phyloP scores from a whole-genome alignment of 2,329 filamentous ascomycete genomes.

The Macrophomina pseudophaseolina region DNA sequence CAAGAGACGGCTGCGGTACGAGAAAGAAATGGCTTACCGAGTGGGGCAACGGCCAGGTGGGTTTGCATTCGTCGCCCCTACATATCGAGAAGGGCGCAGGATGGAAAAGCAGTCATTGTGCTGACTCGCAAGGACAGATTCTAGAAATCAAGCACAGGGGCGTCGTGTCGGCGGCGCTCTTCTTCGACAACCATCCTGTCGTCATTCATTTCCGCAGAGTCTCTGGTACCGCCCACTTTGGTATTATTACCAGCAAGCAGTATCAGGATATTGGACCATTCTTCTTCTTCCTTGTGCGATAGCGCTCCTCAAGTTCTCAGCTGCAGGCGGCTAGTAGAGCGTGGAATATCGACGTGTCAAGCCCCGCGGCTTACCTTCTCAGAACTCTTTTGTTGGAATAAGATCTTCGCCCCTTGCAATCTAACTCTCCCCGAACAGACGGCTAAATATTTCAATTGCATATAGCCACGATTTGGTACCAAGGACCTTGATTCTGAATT shows the following conservation, averaged over 20 bases:
- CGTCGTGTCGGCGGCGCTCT: constrained; percentile 37
- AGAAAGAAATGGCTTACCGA: neutral
- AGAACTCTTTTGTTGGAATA: too few species aligned
- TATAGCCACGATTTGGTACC: too few species aligned
- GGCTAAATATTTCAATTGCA: too few species aligned
- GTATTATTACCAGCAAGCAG: constrained; percentile 32
- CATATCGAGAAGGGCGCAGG: too few species aligned
- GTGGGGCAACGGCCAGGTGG: constrained; percentile 4
- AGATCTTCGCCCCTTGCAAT: too few species aligned
- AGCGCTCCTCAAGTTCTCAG: too few species aligned
- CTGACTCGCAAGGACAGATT: neutral
- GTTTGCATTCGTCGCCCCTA: constrained; percentile 31
- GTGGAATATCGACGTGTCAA: too few species aligned
- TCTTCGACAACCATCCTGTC: constrained; percentile 39
- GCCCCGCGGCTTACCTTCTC: too few species aligned
- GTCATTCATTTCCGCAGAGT: constrained; percentile 40
- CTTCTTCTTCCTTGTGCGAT: neutral
- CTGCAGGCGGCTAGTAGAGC: too few species aligned
- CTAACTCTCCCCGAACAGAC: too few species aligned
- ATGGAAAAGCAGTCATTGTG: too few species aligned
- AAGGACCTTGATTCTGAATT: too few species aligned
- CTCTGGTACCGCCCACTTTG: constrained; percentile 33
- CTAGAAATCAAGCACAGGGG: constrained; percentile 34
- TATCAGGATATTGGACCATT: neutral
- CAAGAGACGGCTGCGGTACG: neutral